phyloP scores from a whole-genome alignment of 345 rosid genomes.

The Hibiscus trionum region DNA sequence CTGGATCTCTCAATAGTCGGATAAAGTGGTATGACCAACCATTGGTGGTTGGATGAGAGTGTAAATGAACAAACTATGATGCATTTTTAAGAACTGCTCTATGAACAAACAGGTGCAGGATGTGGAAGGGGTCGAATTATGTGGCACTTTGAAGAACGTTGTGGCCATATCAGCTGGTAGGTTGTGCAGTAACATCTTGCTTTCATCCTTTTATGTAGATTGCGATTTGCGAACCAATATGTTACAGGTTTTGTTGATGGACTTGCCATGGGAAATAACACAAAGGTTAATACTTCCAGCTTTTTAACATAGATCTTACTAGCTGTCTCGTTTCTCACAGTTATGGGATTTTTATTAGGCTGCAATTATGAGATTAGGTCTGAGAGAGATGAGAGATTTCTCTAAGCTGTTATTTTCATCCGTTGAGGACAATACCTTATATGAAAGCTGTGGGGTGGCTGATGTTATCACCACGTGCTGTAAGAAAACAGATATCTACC shows the following conservation, averaged over 20 bases:
- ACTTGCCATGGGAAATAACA: conserved; percentile 93
- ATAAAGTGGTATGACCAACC: background rate
- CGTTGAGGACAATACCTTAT: conserved; percentile 78
- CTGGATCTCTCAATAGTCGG: no score
- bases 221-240: background rate
- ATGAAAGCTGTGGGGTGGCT: conserved; percentile 95
- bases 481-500: conserved; percentile 31
- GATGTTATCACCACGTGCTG: conserved; percentile 91
- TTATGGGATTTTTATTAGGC: conserved; percentile 39
- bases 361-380: conserved; percentile 94
- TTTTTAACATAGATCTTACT: background rate
- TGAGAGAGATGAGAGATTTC: conserved; percentile 85
- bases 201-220: background rate
- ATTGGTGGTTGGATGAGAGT: background rate
- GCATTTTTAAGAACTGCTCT: background rate
- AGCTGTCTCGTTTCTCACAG: background rate
- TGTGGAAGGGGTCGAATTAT: conserved; percentile 92
- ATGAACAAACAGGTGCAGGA: conserved; percentile 54
- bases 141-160: conserved; percentile 93
- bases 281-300: conserved; percentile 45
- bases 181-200: background rate
- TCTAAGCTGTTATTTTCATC: conserved; percentile 80
- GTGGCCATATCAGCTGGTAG: conserved; percentile 92
- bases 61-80: background rate
- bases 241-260: conserved; percentile 82